Base-by-base conservation (phyloP, 192 early-diverging fungal species). In the Coemansia sp. region DNA sequence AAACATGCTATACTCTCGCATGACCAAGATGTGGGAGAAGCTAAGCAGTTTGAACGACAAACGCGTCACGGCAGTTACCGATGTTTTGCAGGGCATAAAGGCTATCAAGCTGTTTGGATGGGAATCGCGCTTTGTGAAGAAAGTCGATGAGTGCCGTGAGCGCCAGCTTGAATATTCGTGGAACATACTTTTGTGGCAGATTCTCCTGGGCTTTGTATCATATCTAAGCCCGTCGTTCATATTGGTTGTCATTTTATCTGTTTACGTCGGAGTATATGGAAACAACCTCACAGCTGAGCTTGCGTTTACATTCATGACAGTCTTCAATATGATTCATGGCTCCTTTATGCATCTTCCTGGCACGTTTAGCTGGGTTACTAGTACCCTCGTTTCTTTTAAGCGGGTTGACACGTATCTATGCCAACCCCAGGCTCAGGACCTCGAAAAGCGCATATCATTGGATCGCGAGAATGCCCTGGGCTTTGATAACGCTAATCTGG, bases 71-170 rank as follows among this genome's bases (percentile, higher is more conserved):
- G 78, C 83, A 29, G 86, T 92, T 34, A 94, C 91, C 58, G 94
- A 97, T 74, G 77, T 92, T 29, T 71, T 95, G 21, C 85, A 92
- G 76, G 94, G 92, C 25, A 95, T 98, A 48, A 86, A 93, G 42
- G 90, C 96, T 28, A 86, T 98, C 55, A 98, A 98, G 67, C 87
- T 96, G 63, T 91, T 92, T 74, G 90, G n/a, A n/a, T n/a, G n/a
- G n/a, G n/a, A n/a, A n/a, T n/a, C n/a, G n/a, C n/a, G n/a, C n/a
- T n/a, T n/a, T 64, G 59, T 86, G 48, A 78, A 82, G 29, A 83
- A 86, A 48, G 78, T 95, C 10, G 82, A 85, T 20, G 80, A 81
- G 39, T 65, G 84, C 5, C 86, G 90, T 57, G 85, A 87, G 56
- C 76, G 70, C 18, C 91, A 93, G 75, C 68, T 92, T 25, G 72